Evolutionary conservation across 73 alveolate genomes (phyloP), one percentile per base, ranked within the genome.

Genomic region (Loxodes magnus): DNA sequence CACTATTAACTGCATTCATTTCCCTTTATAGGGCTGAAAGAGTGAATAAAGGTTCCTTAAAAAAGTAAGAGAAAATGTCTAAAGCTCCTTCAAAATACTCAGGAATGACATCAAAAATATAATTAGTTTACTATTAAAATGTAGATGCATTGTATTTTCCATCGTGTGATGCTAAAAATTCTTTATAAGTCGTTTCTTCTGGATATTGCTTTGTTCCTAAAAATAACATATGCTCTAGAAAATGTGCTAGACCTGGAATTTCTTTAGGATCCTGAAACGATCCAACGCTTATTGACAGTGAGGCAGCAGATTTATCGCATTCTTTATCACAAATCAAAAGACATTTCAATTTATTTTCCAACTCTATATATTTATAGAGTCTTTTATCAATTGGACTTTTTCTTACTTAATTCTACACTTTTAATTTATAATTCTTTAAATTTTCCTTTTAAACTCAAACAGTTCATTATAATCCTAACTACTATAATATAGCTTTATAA

Each of bases 1-100:
- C 99, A 35, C 95, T 74, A 42, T 93, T 85, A 1, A 93, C 94
- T 21, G 98, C 93, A 37, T 93, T 82, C 87, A 93, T 59, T 77
- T 93, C 98, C 65, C 96, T 77, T 26, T 86, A 77, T 10, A 77
- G 34, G 9, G 89, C 84, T 25, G 78, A 60, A 36, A 75, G 81
- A 7, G 74, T 48, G 62, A 87, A 63, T 36, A 56, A 36, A 16
- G 97, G 90, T 46, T 59, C 71, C 9, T 44, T 63, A 33, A 87
- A 72, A 37, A 85, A 67, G 75, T 82, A 59, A 23, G 94, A 57
- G 51, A 83, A 79, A 64, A 74, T 64, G 19, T 73, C 81, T n/a
- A 87, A 35, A n/a, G 95, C 87, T 16, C 56, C 76, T 20, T 49
- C 66, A 21, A 76, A 60, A 5, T 64, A 79, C 3, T 51, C 67